Conservation (phyloP, 2,329 filamentous ascomycete genomes). For the Cladophialophora yegresii region DNA sequence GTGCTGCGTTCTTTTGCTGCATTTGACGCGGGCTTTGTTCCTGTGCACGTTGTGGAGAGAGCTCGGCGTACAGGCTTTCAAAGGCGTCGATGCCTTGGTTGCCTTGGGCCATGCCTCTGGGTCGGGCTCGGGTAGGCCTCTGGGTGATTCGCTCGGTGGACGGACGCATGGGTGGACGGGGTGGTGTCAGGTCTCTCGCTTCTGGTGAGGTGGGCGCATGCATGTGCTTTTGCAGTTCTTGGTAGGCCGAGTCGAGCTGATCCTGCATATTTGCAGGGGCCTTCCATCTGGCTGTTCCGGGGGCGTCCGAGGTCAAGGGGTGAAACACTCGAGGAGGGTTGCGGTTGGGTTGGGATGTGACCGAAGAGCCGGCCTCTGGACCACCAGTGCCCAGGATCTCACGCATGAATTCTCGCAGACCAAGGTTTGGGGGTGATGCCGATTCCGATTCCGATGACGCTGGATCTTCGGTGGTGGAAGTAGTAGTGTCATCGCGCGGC, state of each 20-base stretch:
- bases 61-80: constrained; percentile 18
- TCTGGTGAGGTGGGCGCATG: not conserved
- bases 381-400: constrained; percentile 19
- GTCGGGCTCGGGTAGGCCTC: not conserved
- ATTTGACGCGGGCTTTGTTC: not conserved
- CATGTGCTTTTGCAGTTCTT: not conserved
- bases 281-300: not conserved
- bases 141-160: not conserved
- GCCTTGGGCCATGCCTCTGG: not conserved
- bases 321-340: constrained; percentile 10
- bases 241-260: not conserved
- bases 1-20: not conserved
- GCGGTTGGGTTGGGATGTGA: not conserved
- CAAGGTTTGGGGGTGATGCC: constrained; percentile 6
- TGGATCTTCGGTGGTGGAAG: not conserved
- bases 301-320: not conserved
- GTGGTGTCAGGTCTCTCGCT: not conserved
- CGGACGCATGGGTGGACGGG: not conserved
- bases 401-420: constrained; percentile 26
- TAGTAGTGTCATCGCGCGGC: not conserved
- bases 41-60: not conserved
- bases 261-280: not conserved
- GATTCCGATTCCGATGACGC: not conserved
- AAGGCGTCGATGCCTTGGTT: constrained; percentile 26
- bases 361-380: not conserved